A percentile compares a stretch with the other conserved stretches of the same genome.
phyloP scores from a whole-genome alignment of 2,329 filamentous ascomycete species.

The Fusarium ambrosium region DNA sequence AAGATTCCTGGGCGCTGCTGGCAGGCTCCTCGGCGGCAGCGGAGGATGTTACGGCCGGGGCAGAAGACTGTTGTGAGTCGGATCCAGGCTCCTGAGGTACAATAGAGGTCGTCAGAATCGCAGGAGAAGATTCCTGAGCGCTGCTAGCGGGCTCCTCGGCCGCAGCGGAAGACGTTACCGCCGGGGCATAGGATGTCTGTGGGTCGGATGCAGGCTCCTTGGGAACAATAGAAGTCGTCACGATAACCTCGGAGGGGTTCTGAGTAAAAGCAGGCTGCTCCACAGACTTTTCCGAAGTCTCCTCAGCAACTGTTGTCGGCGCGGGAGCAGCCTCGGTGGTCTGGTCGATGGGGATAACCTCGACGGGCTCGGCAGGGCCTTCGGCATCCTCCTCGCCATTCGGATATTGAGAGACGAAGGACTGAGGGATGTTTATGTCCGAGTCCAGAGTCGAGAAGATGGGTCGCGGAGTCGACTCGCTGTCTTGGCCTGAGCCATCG shows the following conservation, averaged over 20 bases:
- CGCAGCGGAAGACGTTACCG: not conserved
- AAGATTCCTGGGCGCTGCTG: not conserved
- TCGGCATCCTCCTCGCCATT: slow-evolving; percentile 18
- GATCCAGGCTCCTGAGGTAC: not conserved
- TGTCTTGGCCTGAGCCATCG: slow-evolving; percentile 10
- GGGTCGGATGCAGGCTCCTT: slow-evolving; percentile 28
- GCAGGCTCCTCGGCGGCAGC: not conserved
- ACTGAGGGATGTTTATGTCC: slow-evolving; percentile 33
- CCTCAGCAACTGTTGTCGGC: slow-evolving; percentile 17
- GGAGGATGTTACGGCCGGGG: not conserved
- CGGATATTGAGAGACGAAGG: slow-evolving; percentile 25
- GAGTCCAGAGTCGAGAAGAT: slow-evolving; percentile 45
- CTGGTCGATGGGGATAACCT: slow-evolving; percentile 37
- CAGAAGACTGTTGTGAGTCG: not conserved
- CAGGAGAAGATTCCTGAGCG: not conserved
- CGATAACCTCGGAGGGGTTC: slow-evolving; percentile 28
- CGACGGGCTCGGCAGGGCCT: slow-evolving; percentile 25
- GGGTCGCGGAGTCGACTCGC: slow-evolving; percentile 41
- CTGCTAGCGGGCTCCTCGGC: not conserved
- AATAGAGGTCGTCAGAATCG: not conserved
- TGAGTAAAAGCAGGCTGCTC: slow-evolving; percentile 30
- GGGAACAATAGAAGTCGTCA: slow-evolving; percentile 41
- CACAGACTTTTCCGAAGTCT: slow-evolving; percentile 25
- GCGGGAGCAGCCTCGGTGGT: slow-evolving; percentile 6
- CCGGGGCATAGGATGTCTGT: not conserved